Evolutionary conservation across 2,329 filamentous ascomycete species (phyloP), one percentile per base, ranked within the genome.

Genomic region (Myriosclerotinia scirpicola): DNA sequence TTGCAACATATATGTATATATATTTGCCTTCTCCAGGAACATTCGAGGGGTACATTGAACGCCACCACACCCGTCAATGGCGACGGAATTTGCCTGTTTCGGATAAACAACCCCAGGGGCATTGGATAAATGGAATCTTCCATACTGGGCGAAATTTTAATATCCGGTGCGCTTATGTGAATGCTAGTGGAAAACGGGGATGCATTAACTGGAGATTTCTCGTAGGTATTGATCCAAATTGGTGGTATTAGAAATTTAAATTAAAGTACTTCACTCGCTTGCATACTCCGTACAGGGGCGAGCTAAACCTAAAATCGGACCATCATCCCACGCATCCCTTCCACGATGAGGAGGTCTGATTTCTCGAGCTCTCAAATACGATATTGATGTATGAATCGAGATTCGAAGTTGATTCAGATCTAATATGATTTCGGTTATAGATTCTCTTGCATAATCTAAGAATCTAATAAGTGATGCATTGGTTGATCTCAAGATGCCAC

Each of bases 21-120:
- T 54, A 34, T 65, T 54, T 54, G 15, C 9, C 48, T 26, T 9
- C 34, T 8, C 6, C 14, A 14, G 52, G 20, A 50, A 22, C 12
- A 34, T 52, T 42, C 17, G 59, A 54, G n/a, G 60, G 60, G 36
- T 8, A 52, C 36, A 54, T 54, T 54, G 48, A 38, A 54, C n/a
- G 52, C 26, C 22, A 40, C 8, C 15, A 5, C 12, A 56, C 36
- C n/a, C 42, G 36, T 50, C 15, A 12, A 7, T 17, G 44, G 11
- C 50, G 50, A 42, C 22, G 52, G 56, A 53, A 56, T 67, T 55
- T 64, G 65, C 40, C 56, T 53, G 65, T 67, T 34, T 55, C 52
- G 59, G 65, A 67, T 67, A 67, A 64, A 67, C 56, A 34, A 44
- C 22, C 17, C 2, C 36, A 60, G 48, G 30, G 36, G n/a, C n/a